Evolutionary conservation across 768 basidiomycete genomes (phyloP), one percentile per base, ranked within the genome.

Genomic region (Coprinopsis sp.): DNA sequence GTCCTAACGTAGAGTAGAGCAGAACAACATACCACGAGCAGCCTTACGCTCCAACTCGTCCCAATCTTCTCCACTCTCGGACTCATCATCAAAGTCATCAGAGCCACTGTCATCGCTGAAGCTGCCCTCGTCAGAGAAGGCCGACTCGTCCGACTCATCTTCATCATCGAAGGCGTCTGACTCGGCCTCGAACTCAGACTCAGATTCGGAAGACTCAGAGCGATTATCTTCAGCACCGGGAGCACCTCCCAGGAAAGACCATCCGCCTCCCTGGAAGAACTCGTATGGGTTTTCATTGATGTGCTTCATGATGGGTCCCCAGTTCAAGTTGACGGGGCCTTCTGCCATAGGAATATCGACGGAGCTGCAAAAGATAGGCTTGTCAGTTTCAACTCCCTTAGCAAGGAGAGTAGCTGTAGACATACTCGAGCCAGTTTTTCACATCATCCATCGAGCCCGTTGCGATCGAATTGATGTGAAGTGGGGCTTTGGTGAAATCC

Each of bases 241-340:
- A 8, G 79, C 71, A 33, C 84, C 84, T 12, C 84, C 81, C 50
- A 98, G 76, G 82, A 93, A 97, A 47, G 68, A 71, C 95, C 95
- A 98, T 28, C 96, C 96, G n/a, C 92, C 93, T 39, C 85, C 81
- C 51, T 86, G 85, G 82, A 94, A 99, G 71, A 98, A 99, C 23
- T 88, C 91, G 54, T 87, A 82, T 0, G 96, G 93, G 52, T 86
- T 91, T 54, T 98, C 95, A 52, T 96, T 96, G 67, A 97, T 84
- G 30, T 91, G 94, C 67, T 97, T 98, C 92, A 99, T 97, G 63
- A 99, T 96, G 3, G 88, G 89, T 4, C 85, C 84, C 96, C 95
- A 99, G 59, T 96, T 95, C 68, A 97, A 72, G 65, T 98, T 98
- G 70, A 99, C 91, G 6, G 91, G 91, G 4, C 94, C 88, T 65